These are phyloP conservation scores for Ascochyta lentis DNA, from an alignment of 2,329 filamentous ascomycete genomes.

Conservation along the genomic window DNA sequence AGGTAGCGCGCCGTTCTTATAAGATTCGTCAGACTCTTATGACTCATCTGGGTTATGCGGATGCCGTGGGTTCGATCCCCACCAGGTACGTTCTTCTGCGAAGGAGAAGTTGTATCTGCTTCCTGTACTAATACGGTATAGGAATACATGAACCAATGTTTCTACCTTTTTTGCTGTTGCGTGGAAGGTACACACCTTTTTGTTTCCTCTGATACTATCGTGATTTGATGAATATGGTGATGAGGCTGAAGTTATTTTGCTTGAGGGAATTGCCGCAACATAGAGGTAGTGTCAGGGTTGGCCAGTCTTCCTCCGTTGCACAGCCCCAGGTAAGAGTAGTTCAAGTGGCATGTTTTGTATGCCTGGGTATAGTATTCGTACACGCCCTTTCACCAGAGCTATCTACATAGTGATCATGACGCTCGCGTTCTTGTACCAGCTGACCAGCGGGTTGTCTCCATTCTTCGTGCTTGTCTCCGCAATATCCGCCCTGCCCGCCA, in stretches of 20 bases:
- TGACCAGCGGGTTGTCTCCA: slow-evolving; percentile 91
- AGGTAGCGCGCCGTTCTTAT: slow-evolving; percentile 59
- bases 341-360: background rate
- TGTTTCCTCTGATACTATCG: background rate
- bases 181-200: background rate
- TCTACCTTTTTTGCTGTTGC: slow-evolving; percentile 16
- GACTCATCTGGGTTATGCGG: slow-evolving; percentile 51
- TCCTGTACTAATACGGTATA: slow-evolving; percentile 20
- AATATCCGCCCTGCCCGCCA: slow-evolving; percentile 86
- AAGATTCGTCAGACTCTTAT: slow-evolving; percentile 48
- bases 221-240: too few relatives aligned
- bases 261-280: too few relatives aligned
- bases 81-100: slow-evolving; percentile 29
- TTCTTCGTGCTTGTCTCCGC: slow-evolving; percentile 87
- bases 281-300: background rate
- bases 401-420: slow-evolving; percentile 83
- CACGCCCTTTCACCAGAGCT: background rate
- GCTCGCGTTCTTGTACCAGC: slow-evolving; percentile 94
- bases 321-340: background rate
- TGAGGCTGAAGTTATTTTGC: too few relatives aligned
- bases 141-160: slow-evolving; percentile 21
- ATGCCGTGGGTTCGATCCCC: slow-evolving; percentile 54
- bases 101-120: slow-evolving; percentile 8
- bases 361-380: slow-evolving; percentile 5
- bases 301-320: background rate